Conservation (phyloP, 352 stramenopile species). For the Globisporangium emineosum region DNA sequence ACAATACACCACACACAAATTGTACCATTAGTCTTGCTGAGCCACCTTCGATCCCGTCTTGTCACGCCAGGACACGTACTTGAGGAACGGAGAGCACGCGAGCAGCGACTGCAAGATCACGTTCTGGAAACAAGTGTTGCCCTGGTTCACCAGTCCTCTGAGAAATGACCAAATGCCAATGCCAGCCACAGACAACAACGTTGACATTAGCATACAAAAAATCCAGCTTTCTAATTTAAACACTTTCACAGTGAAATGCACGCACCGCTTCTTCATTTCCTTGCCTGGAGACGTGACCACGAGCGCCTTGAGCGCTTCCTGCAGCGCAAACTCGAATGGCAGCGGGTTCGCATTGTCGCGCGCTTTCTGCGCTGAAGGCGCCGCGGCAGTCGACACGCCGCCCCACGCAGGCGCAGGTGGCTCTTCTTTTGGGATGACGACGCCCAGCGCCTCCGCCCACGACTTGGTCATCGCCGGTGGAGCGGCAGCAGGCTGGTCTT, state of each 20-base stretch:
- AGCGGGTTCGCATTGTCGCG: slow-evolving; percentile 21
- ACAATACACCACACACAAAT: background rate
- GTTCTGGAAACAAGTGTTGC: slow-evolving; percentile 89
- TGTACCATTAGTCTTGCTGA: background rate
- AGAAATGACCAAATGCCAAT: background rate
- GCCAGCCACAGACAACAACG: slow-evolving; percentile 25
- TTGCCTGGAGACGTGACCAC: slow-evolving; percentile 59
- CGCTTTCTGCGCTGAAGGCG: background rate
- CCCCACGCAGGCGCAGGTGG: slow-evolving; percentile 28
- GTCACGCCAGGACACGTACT: slow-evolving; percentile 40
- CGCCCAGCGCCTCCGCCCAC: slow-evolving; percentile 56
- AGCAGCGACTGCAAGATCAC: slow-evolving; percentile 84
- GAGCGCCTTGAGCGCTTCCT: slow-evolving; percentile 49
- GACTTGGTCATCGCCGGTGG: slow-evolving; percentile 36
- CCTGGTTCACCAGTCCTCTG: slow-evolving; percentile 71
- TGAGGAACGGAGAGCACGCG: slow-evolving; percentile 73
- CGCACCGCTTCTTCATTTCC: slow-evolving; percentile 81
- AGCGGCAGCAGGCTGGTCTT: background rate
- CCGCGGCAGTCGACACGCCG: slow-evolving; percentile 16
- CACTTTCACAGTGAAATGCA: background rate
- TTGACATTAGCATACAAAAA: background rate
- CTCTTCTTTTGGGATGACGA: slow-evolving; percentile 22
- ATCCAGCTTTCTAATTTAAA: background rate
- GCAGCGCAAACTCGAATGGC: slow-evolving; percentile 64
- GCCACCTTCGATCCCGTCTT: background rate